Base-by-base conservation (phyloP, 1,284 basidiomycete genomes). In the Sporisorium iseilematis-ciliati region DNA sequence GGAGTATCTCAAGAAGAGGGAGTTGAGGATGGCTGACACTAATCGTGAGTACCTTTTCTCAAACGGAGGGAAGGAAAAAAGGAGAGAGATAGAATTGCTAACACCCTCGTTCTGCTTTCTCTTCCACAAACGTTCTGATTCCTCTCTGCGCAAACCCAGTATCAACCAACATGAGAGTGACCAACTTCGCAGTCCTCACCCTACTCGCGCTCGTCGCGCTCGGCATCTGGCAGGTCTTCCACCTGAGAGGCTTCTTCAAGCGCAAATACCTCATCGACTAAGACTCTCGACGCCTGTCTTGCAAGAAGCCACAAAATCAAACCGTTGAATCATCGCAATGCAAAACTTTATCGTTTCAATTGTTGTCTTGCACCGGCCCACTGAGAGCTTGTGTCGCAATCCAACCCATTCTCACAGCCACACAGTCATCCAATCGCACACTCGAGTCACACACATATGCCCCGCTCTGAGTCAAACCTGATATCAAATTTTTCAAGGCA, bases 261-360 rank as follows among this genome's bases (percentile, higher is more conserved):
- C 90, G 93, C 83, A 97, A 98, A 87, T 97, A 97, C 86, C 91
- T 98, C 84, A 97, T 98, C 83, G 95, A 97, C 85, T 96, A 38
- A 4, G 33, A 4, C 51, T 4, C 25, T n/a, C 12, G 8, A 31
- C 35, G n/a, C 16, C 49, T 23, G 12, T 14, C 42, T 18, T 25
- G 14, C 5, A 29, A 5, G 29, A 29, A 29, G 29, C 29, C 29
- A 6, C 48, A 31, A 33, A 20, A 31, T 35, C 46, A 57, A 40
- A 42, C 29, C 31, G 10, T 10, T 33, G 6, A 7, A 6, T 2
- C 8, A 3, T 38, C 35, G 35, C 35, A 38, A 38, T 38, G 35
- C 35, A 38, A 38, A 38, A 38, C 7, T 2, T 12, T 2, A 16
- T 38, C 35, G 35, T 38, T 38, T 38, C 35, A 38, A 38, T 16